Conservation (phyloP, 78 protist genomes). For the Cavenderia fasciculata region DNA sequence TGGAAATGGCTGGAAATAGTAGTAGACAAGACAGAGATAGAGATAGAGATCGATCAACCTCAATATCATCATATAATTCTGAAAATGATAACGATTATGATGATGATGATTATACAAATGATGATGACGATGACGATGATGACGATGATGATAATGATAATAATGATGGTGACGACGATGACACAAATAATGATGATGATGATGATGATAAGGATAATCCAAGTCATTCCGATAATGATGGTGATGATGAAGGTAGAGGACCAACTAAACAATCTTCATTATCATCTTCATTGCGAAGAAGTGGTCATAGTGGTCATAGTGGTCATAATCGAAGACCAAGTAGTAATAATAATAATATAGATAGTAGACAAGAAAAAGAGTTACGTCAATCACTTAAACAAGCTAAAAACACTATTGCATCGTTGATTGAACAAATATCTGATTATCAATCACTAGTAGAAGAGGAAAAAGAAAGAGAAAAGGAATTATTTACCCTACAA, state of each 20-base stretch:
- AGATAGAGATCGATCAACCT: no score
- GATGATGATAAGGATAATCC: background rate
- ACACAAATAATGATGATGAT: background rate
- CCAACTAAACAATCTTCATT: background rate
- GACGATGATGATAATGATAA: background rate
- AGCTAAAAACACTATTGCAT: constrained; percentile 57
- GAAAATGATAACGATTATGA: background rate
- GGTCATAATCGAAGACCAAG: background rate
- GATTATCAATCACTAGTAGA: constrained; percentile 67
- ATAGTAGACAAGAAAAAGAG: constrained; percentile 18
- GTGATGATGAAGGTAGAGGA: background rate
- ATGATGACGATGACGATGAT: background rate
- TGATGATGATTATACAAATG: background rate
- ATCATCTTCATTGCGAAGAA: background rate
- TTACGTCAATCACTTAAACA: constrained; percentile 10
- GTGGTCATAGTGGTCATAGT: background rate
- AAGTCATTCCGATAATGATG: background rate
- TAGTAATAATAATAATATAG: background rate
- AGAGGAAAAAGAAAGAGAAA: constrained; percentile 74
- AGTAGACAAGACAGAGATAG: no score
- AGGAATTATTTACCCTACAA: constrained; percentile 25
- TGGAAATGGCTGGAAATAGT: no score
- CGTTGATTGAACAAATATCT: constrained; percentile 65
- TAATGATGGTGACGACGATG: background rate
- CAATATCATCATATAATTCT: no score